These are phyloP conservation scores for Adansonia rubrostipa DNA, from an alignment of 441 rosid genomes.

Conservation along the genomic window DNA sequence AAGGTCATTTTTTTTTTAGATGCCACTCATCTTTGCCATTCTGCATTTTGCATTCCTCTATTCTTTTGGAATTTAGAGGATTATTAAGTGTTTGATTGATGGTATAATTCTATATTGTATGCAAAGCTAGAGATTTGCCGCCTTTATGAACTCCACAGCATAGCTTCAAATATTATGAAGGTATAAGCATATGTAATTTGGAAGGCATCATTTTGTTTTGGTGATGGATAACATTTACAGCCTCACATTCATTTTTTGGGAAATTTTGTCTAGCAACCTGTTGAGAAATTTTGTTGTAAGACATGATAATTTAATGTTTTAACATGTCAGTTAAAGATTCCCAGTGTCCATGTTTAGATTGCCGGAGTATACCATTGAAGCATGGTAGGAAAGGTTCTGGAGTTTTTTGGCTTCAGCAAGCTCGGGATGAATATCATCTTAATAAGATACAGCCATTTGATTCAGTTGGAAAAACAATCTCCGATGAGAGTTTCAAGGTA, in stretches of 20 bases:
- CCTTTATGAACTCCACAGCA: constrained; percentile 66
- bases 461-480: constrained; percentile 88
- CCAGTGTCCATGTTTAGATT: constrained; percentile 52
- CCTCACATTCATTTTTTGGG: not conserved
- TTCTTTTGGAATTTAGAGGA: not conserved
- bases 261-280: not conserved
- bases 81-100: constrained; percentile 12
- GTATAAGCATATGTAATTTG: constrained; percentile 35
- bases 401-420: constrained; percentile 94
- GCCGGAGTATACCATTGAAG: constrained; percentile 92
- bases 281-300: not conserved
- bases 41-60: not conserved
- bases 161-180: constrained; percentile 83
- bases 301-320: not conserved
- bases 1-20: constrained; percentile 51
- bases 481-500: constrained; percentile 94
- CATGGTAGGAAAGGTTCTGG: constrained; percentile 92
- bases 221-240: not conserved
- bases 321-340: constrained; percentile 26
- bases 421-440: constrained; percentile 71
- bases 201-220: constrained; percentile 21
- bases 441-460: constrained; percentile 82
- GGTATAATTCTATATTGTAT: constrained; percentile 24
- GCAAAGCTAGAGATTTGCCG: constrained; percentile 94
- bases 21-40: constrained; percentile 6